Evolutionary conservation across 2,329 filamentous ascomycete species (phyloP), one percentile per base, ranked within the genome.

Genomic region (Neocucurbitaria cava): DNA sequence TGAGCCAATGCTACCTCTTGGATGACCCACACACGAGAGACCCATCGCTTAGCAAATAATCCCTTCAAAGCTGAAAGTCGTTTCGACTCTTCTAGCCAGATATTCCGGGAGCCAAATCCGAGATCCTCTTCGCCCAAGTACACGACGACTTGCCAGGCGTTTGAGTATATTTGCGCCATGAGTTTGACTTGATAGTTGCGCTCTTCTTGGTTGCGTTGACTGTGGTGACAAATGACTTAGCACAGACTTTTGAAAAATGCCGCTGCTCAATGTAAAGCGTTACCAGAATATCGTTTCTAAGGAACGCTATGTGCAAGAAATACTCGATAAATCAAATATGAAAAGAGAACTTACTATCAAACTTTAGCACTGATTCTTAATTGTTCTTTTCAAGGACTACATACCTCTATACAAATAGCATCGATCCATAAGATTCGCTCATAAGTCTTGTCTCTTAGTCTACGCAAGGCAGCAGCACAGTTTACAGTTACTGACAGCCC

Each of bases 1-100:
- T 28, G 23, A n/a, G 61, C 56, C 2, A 64, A 43, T 23, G 64
- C 62, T 26, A 68, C 54, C 24, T 59, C 60, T 45, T 64, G 67
- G 21, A 65, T 45, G 13, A 64, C 57, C 57, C 61, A 65, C 6
- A 66, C 52, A 28, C 54, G 46, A 31, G 52, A 58, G 9, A 46
- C 54, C 54, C 54, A 58, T 49, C 49, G 49, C 47, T 58, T 58
- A 18, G 54, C 43, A 48, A 58, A 58, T 5, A 58, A 18, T 3
- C 42, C 47, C 3, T 43, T 42, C 33, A 58, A 39, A 15, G 54
- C 54, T 23, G 17, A 18, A 18, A 54, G 43, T 4, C 54, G 54
- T 45, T 39, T 47, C n/a, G 49, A 51, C 36, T 26, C 47, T 8
- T 58, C 54, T 11, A 54, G 18, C 54, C 54, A 58, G n/a, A 58